Percentiles rank a stretch among this genome's conserved stretches.
phyloP scores from a whole-genome alignment of 78 protist species.

The Guillardia theta region DNA sequence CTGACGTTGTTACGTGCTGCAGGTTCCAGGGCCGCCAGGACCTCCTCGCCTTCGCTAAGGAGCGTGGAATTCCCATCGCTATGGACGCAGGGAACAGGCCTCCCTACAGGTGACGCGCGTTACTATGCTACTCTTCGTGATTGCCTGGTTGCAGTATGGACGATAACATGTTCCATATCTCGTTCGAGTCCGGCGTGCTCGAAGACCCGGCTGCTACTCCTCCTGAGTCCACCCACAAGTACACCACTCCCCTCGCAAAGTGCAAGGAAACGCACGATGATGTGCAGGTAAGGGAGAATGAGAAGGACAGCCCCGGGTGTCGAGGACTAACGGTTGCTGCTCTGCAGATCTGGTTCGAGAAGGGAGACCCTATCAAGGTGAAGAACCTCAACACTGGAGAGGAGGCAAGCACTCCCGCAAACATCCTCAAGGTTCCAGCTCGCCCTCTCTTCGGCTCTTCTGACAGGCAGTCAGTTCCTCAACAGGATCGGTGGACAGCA shows the following conservation, averaged over 20 bases:
- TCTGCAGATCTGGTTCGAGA: constrained; percentile 32
- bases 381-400: constrained; percentile 27
- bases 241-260: background rate
- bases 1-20: background rate
- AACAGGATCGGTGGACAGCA: constrained; percentile 41
- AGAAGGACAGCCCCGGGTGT: too few relatives aligned
- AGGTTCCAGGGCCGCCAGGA: constrained; percentile 14
- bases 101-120: background rate
- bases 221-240: constrained; percentile 19
- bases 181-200: constrained; percentile 47
- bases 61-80: background rate
- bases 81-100: constrained; percentile 35
- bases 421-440: background rate
- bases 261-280: constrained; percentile 41
- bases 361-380: constrained; percentile 53
- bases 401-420: constrained; percentile 25
- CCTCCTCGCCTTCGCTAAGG: constrained; percentile 34
- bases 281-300: background rate
- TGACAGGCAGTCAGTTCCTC: background rate
- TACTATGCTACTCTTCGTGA: background rate
- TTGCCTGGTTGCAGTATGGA: constrained; percentile 33
- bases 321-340: too few relatives aligned
- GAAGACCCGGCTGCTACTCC: constrained; percentile 54
- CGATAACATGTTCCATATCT: constrained; percentile 46
- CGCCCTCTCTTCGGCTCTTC: background rate